These are phyloP conservation scores for maize (Zea mays) DNA, from an alignment of 176 grass and related monocot genomes.

Conservation along the genomic window Zm-B73-REFERENCE-NAM-5.0 NC_050104.1:126530001-126530500, in stretches of 20 bases:
- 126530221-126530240: neutral
- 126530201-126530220: neutral
- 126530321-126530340: neutral
- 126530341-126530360: too few relatives aligned
- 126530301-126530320: neutral
- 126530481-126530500: too few relatives aligned
- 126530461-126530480: too few relatives aligned
- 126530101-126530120: conserved; percentile 69
- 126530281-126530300: neutral
- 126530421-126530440: too few relatives aligned
- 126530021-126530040: neutral
- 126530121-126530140: conserved; percentile 84
- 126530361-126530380: too few relatives aligned
- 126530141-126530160: conserved; percentile 89
- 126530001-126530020: neutral
- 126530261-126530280: neutral
- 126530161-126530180: conserved; percentile 83
- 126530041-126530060: neutral
- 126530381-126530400: too few relatives aligned
- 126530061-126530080: neutral
- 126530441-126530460: too few relatives aligned
- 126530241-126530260: neutral
- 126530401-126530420: too few relatives aligned
- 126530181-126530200: conserved; percentile 74
- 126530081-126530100: neutral